Percentiles rank a stretch among this genome's conserved stretches.
Evolutionary conservation across 2,329 filamentous ascomycete species (phyloP).

Genomic region (Arthrinium puccinioides): DNA sequence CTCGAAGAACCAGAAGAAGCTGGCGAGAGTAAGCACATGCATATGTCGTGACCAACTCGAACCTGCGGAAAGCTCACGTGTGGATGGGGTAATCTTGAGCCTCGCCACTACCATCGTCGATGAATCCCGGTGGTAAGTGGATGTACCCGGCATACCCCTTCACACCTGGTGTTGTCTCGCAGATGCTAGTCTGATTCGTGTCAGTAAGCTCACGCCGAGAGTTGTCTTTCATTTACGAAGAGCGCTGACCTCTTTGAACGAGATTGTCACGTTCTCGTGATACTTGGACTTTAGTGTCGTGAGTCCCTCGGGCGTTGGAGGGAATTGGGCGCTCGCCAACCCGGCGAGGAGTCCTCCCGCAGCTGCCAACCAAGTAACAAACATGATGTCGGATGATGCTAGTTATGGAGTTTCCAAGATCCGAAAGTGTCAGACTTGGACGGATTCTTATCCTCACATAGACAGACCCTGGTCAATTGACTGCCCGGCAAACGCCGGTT

Average conservation of each 20-base stretch:
- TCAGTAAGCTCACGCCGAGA: conserved; percentile 6
- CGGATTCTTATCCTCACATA: too few relatives aligned
- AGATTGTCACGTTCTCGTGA: conserved; percentile 50
- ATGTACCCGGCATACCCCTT: conserved; percentile 58
- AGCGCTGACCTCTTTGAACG: conserved; percentile 41
- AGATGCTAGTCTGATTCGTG: conserved; percentile 44
- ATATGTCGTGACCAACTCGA: too few relatives aligned
- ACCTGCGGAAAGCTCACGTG: conserved; percentile 28
- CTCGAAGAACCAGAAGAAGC: conserved; percentile 29
- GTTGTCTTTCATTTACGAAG: not conserved
- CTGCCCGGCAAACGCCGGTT: too few relatives aligned
- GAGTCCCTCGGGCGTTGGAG: conserved; percentile 21
- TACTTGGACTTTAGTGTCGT: conserved; percentile 49
- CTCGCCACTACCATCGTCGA: conserved; percentile 36
- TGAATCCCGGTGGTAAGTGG: conserved; percentile 35
- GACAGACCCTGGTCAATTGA: too few relatives aligned
- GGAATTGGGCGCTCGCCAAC: conserved; percentile 18
- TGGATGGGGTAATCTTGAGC: conserved; percentile 33
- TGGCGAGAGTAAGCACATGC: too few relatives aligned
- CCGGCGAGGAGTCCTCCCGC: conserved; percentile 5
- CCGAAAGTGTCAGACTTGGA: too few relatives aligned
- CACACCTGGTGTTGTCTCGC: conserved; percentile 45
- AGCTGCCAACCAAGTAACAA: not conserved
- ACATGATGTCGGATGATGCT: not conserved
- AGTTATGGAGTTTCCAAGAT: not conserved